Base-by-base conservation (phyloP, 164 flowering plant species). In the Warburgia ugandensis region DNA sequence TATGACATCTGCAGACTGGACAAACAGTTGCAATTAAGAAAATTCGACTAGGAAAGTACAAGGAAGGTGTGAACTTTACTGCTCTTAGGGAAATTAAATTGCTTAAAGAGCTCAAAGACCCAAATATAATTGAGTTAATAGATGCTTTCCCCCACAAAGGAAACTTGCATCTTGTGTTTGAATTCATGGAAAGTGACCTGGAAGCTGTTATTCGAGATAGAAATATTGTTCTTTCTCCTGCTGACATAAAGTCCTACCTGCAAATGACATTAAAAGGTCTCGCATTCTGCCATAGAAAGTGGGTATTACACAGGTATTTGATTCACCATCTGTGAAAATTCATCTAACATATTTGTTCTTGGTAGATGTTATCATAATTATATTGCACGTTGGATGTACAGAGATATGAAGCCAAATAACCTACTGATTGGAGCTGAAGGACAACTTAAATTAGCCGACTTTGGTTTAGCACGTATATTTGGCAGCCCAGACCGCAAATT, bases 341-440 rank as follows among this genome's bases (percentile, higher is more conserved):
- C 12, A 36, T 36, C 8, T 36, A 7, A 36, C 16, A 38, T 38
- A 20, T 13, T 25, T 8, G 28, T 10, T 22, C 19, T 48, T 60
- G 55, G 28, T 57, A 25, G 44, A 9, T 11, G 31, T 63, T 35
- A 10, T 48, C 8, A 4, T 22, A 14, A 47, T 28, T 37, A 29
- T 48, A 14, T 42, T 23, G 27, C 35, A 11, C 50, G 30, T 69
- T 47, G 44, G 31, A 26, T 59, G 55, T 60, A 1, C 83, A 89
- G 97, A 79, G 99, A 94, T 75, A 94, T 89, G 99, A 94, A 94
- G 68, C 99, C 99, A 25, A 94, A 94, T 52, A 94, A 94, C 57
- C 68, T 94, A 71, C 67, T 94, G 48, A 80, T 94, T 64, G 95
- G 87, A 68, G 55, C 79, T 46, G 73, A 78, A 56, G 97, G 99